Percentiles rank a stretch among this genome's conserved stretches.
Conservation (phyloP, 2,329 filamentous ascomycete genomes). For the Aspergillus persii region DNA sequence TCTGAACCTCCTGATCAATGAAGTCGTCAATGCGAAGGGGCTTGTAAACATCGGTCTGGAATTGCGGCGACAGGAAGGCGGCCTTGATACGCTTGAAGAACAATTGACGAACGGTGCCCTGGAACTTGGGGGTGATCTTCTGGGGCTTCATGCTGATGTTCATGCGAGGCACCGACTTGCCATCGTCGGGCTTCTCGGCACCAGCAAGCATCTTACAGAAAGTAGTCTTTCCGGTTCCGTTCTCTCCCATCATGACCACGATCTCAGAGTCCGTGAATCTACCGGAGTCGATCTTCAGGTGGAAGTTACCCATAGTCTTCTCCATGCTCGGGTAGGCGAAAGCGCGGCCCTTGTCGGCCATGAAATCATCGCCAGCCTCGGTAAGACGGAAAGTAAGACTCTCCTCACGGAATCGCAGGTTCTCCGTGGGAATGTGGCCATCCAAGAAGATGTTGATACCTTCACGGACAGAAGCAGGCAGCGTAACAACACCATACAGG, state of each 20-base stretch:
- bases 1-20: slow-evolving; percentile 99
- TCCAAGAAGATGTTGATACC: slow-evolving; percentile 99
- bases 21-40: slow-evolving; percentile 99
- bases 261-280: slow-evolving; percentile 98
- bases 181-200: slow-evolving; percentile 83
- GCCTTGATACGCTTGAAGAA: slow-evolving; percentile 99
- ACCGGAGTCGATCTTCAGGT: slow-evolving; percentile 75
- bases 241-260: slow-evolving; percentile 99
- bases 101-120: slow-evolving; percentile 91
- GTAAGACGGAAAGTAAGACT: slow-evolving; percentile 92
- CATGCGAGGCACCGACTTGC: slow-evolving; percentile 79
- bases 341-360: slow-evolving; percentile 77
- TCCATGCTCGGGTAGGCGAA: slow-evolving; percentile 89
- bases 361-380: slow-evolving; percentile 84
- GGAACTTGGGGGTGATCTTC: slow-evolving; percentile 98
- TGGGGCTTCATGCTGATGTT: slow-evolving; percentile 99
- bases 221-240: slow-evolving; percentile 98
- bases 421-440: slow-evolving; percentile 96
- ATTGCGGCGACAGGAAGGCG: slow-evolving; percentile 92
- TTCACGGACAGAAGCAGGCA: slow-evolving; percentile 93
- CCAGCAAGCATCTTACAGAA: slow-evolving; percentile 97
- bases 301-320: slow-evolving; percentile 88
- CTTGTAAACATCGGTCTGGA: slow-evolving; percentile 99
- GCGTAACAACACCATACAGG: slow-evolving; percentile 94
- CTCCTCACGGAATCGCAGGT: slow-evolving; percentile 96